Conservation (phyloP, 2,329 filamentous ascomycete genomes). For the Trichoderma koningii region DNA sequence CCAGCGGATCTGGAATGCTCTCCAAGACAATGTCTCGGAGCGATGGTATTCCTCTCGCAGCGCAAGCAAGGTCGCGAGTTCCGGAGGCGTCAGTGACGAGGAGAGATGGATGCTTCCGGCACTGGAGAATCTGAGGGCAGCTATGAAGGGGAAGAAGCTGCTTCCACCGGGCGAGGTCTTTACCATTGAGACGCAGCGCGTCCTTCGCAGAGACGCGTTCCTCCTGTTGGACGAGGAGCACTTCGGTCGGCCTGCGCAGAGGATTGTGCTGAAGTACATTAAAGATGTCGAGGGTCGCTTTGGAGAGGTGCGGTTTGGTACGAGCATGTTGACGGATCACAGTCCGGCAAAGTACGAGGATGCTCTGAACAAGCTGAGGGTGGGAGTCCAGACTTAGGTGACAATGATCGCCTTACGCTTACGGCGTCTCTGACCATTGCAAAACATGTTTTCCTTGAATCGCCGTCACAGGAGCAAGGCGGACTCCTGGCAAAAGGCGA, state of each 20-base stretch:
- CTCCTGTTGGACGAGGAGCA: slow-evolving; percentile 47
- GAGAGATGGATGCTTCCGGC: slow-evolving; percentile 67
- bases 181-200: slow-evolving; percentile 66
- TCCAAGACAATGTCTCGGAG: slow-evolving; percentile 62
- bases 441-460: background rate
- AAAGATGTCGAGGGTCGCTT: slow-evolving; percentile 71
- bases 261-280: slow-evolving; percentile 70
- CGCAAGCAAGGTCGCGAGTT: slow-evolving; percentile 40
- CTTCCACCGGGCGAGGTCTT: slow-evolving; percentile 78
- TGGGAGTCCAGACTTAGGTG: slow-evolving; percentile 44
- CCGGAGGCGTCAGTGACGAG: slow-evolving; percentile 55
- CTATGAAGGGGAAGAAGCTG: slow-evolving; percentile 69
- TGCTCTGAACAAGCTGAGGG: slow-evolving; percentile 61
- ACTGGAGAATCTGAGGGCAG: slow-evolving; percentile 64
- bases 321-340: slow-evolving; percentile 75
- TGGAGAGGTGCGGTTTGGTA: slow-evolving; percentile 69
- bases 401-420: too few species aligned
- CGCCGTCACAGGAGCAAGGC: background rate
- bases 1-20: slow-evolving; percentile 64
- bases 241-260: slow-evolving; percentile 65
- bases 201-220: slow-evolving; percentile 68
- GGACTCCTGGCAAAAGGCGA: too few species aligned
- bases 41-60: slow-evolving; percentile 53
- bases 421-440: background rate
- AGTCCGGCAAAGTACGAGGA: slow-evolving; percentile 74